These are phyloP conservation scores for Oryza coarctata DNA, from an alignment of 176 grass and related monocot genomes.

Conservation along the genomic window DNA sequence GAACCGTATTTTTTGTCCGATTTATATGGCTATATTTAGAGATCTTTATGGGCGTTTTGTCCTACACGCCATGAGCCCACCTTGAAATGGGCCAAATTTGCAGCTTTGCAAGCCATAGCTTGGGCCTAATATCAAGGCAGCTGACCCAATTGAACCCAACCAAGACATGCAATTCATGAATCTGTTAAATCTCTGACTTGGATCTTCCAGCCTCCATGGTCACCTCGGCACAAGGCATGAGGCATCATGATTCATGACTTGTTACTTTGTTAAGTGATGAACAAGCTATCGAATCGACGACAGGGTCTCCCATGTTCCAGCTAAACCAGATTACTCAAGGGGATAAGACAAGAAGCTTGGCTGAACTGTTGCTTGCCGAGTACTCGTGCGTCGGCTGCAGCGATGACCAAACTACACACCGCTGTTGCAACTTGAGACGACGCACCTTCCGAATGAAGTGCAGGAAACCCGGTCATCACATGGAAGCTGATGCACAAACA, in stretches of 20 bases:
- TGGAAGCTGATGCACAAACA: constrained; percentile 5
- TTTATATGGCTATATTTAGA: neutral
- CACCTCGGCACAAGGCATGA: too few species aligned
- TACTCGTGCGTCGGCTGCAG: neutral
- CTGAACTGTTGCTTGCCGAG: neutral
- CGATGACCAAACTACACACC: neutral
- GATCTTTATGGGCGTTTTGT: neutral
- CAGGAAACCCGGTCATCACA: constrained; percentile 22
- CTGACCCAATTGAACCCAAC: too few species aligned
- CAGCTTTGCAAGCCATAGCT: neutral
- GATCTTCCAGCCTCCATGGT: too few species aligned
- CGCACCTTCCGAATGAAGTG: neutral
- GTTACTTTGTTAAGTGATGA: too few species aligned
- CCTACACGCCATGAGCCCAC: neutral
- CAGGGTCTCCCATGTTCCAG: neutral
- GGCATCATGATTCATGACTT: too few species aligned
- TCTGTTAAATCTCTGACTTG: too few species aligned
- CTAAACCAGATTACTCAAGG: neutral
- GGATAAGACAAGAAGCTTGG: neutral
- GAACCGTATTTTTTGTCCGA: neutral
- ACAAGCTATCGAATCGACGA: too few species aligned
- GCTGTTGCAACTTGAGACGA: neutral
- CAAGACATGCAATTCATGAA: too few species aligned
- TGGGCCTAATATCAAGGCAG: too few species aligned
- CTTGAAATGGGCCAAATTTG: neutral